Base-by-base conservation (phyloP, 2,329 filamentous ascomycete species). In the Fusarium buharicum region DNA sequence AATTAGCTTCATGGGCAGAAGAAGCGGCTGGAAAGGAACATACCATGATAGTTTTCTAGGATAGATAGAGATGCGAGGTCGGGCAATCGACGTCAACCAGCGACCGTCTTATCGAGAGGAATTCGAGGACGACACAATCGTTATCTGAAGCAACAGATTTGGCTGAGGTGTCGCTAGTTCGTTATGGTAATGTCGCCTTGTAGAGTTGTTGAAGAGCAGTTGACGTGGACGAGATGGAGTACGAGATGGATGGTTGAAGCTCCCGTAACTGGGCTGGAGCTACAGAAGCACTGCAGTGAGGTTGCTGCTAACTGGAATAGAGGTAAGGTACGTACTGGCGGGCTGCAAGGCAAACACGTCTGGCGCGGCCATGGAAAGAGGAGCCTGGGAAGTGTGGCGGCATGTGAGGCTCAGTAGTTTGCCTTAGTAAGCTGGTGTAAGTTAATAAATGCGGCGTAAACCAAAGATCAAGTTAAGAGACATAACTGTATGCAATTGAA, bases 301-400 rank as follows among this genome's bases (percentile, higher is more conserved):
- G 56, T 59, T 59, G 56, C 40, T 46, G 55, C 34, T 43, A 41
- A 59, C 22, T 24, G 22, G 22, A 24, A 24, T 24, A 24, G 22
- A 24, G 40, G 59, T 55, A 48, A 45, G 50, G 63, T 61, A 70
- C 66, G 66, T 67, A 68, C 51, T 62, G 51, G 34, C 36, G 40
- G 43, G 55, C 51, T 60, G 66, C 73, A 76, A 78, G 77, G 77
- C 77, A 78, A 78, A 78, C 76, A 77, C 71, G 69, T 75, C 75
- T 78, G 76, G 76, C 76, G 76, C 70, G 74, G 73, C 73, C 72
- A 43, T 40, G 65, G 59, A 68, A 56, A 63, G 30, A 44, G 62
- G 16, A 62, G 62, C 58, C 62, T 63, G 34, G 31, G 16, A 43
- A 22, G 11, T 59, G 62, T 65, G 62, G 62, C 62, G 27, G 27